Evolutionary conservation across 768 basidiomycete species (phyloP), one percentile per base, ranked within the genome.

Genomic region (Tremella mesenterica): DNA sequence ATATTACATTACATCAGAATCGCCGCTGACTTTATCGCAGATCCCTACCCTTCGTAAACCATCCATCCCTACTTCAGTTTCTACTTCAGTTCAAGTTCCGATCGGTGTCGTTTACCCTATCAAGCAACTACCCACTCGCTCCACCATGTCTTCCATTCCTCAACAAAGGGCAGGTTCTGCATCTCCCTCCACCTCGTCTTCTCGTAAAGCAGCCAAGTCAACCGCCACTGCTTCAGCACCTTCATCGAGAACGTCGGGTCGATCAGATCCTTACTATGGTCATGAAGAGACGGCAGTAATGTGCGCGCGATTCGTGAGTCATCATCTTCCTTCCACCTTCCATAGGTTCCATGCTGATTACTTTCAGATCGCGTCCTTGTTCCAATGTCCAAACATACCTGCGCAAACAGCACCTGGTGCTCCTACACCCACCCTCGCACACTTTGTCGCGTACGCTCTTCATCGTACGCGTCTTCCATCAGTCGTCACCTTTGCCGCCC

Each of bases 371-470:
- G 84, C 84, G 0, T 84, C 87, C 48, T 78, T 91, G 0, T 92
- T 91, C 66, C 82, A 83, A 0, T 93, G 90, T 66, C 90, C 89
- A 2, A 86, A 90, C 56, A 78, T 82, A 26, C 85, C 88, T 2
- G 82, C 86, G 3, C 53, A 65, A 51, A 70, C 61, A 28, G 70
- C 80, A 1, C 78, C 77, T 3, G 77, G 80, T 51, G 63, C 70
- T 20, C 77, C 82, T 7, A 79, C 82, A 44, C 82, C 83, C 0
- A 74, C 77, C 1, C 77, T 90, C 0, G 84, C 86, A 0, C 78
- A 82, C 59, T 90, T 90, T 71, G 86, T 89, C 65, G 87, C 87
- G 0, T 91, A 91, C 68, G 85, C 86, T 0, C 81, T 90, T 14
- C 86, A 91, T 64, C 83, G 89, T 27, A 87, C 86, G 0, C 83